phyloP scores from a whole-genome alignment of 257 asterid species.

The Oldenlandia corymbosa region DNA sequence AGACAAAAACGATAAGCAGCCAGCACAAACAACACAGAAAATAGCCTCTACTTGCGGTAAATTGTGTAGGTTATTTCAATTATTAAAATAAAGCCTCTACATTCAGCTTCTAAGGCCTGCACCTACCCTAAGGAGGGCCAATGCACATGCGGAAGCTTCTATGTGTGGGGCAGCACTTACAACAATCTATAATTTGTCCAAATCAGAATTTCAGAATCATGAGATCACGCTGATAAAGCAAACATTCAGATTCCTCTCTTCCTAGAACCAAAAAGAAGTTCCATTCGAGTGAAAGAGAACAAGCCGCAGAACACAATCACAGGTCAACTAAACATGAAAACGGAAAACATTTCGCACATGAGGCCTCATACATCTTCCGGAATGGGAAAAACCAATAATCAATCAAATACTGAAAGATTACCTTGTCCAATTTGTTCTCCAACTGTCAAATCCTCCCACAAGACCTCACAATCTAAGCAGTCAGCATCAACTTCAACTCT shows the following conservation, averaged over 20 bases:
- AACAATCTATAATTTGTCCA: no score
- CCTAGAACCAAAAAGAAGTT: background rate
- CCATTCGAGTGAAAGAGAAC: background rate
- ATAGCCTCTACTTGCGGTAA: background rate
- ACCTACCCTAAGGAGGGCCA: no score
- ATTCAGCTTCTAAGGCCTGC: no score
- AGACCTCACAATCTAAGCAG: constrained; percentile 72
- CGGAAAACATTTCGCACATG: background rate
- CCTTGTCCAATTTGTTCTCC: constrained; percentile 98
- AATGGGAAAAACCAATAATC: no score
- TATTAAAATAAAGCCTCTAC: constrained; percentile 1
- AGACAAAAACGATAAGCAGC: constrained; percentile 12
- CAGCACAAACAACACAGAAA: background rate
- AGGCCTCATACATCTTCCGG: no score
- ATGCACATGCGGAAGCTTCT: no score
- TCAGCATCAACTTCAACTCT: constrained; percentile 67
- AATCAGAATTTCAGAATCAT: background rate
- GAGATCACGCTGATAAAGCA: background rate
- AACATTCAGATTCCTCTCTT: background rate
- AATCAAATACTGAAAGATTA: constrained; percentile 24
- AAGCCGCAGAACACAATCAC: background rate
- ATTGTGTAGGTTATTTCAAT: background rate
- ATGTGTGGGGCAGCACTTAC: no score
- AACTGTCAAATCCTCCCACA: constrained; percentile 91
- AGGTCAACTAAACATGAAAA: background rate